These are phyloP conservation scores for Clarireedia sp. DNA, from an alignment of 2,329 filamentous ascomycete species.

Conservation along the genomic window DNA sequence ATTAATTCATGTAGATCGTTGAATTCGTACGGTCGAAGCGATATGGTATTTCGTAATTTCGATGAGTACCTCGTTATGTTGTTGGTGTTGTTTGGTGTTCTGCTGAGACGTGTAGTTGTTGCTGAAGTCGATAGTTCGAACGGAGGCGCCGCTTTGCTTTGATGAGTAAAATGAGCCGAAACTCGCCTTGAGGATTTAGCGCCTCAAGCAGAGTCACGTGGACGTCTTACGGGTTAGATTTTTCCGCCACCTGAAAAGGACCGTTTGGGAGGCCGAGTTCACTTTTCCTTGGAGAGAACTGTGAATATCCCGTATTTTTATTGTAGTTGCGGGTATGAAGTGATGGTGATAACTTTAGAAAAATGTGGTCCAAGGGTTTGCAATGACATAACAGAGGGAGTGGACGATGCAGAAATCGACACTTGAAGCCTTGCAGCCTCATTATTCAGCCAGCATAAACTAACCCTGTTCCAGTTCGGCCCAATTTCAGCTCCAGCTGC, in stretches of 20 bases:
- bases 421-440: too few relatives aligned
- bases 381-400: too few relatives aligned
- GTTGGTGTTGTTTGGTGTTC: constrained; percentile 14
- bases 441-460: too few relatives aligned
- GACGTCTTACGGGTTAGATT: too few relatives aligned
- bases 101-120: neutral
- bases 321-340: too few relatives aligned
- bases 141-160: neutral
- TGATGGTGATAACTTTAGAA: too few relatives aligned
- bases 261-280: too few relatives aligned
- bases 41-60: constrained; percentile 6
- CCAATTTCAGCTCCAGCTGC: neutral
- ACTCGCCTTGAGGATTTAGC: neutral
- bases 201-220: neutral
- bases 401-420: too few relatives aligned
- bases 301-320: too few relatives aligned
- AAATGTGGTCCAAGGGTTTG: too few relatives aligned
- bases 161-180: neutral
- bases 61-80: constrained; percentile 15
- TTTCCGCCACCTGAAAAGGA: too few relatives aligned
- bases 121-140: neutral
- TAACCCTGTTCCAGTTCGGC: neutral
- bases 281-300: too few relatives aligned
- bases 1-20: constrained; percentile 17
- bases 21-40: constrained; percentile 5